Percentiles rank a stretch among this genome's conserved stretches.
Conservation (phyloP, 1,139 yeast species). For the Yamadazyma jaroonii region DNA sequence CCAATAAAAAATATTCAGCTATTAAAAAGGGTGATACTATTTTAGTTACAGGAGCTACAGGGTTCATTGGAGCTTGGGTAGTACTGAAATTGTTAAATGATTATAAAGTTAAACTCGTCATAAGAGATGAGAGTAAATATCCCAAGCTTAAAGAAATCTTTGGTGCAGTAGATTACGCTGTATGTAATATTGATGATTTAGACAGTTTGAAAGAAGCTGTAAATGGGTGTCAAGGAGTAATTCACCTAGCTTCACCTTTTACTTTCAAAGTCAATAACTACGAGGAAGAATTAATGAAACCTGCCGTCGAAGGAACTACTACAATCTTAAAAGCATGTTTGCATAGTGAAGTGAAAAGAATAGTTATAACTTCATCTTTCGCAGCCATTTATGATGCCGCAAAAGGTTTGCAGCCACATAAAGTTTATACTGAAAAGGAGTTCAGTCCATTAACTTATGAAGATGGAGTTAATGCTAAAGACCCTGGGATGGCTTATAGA, state of each 20-base stretch:
- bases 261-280: constrained; percentile 16
- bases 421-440: constrained; percentile 23
- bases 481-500: constrained; percentile 24
- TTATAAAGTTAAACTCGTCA: constrained; percentile 57
- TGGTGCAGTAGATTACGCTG: constrained; percentile 37
- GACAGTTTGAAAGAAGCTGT: constrained; percentile 55
- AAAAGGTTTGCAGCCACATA: constrained; percentile 12
- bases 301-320: constrained; percentile 22
- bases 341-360: constrained; percentile 20
- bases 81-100: constrained; percentile 25
- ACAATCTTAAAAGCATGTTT: constrained; percentile 21
- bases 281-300: constrained; percentile 17
- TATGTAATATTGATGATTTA: constrained; percentile 44
- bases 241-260: constrained; percentile 43
- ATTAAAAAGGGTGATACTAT: constrained; percentile 11
- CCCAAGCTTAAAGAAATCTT: constrained; percentile 24
- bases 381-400: constrained; percentile 17
- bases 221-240: constrained; percentile 44
- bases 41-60: constrained; percentile 37
- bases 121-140: constrained; percentile 51
- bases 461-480: constrained; percentile 24
- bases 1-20: constrained; percentile 11
- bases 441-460: constrained; percentile 42
- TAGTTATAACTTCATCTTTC: constrained; percentile 27
- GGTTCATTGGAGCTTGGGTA: constrained; percentile 36